These are phyloP conservation scores for Suillus bovinus DNA, from an alignment of 768 basidiomycete genomes.

Conservation along the genomic window DNA sequence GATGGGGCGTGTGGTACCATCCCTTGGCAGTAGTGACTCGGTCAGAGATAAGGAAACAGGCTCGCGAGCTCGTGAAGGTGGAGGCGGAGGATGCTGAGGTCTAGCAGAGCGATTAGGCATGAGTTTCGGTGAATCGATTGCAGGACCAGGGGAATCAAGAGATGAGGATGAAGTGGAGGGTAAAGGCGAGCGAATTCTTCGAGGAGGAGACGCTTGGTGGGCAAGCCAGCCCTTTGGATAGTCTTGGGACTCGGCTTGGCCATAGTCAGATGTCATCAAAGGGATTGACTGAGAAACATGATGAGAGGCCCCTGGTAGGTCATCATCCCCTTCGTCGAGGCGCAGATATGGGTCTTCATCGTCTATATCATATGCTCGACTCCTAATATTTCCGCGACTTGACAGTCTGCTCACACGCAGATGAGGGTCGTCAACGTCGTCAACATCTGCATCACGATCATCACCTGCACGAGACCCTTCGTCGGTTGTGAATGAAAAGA, in stretches of 20 bases:
- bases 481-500: slow-evolving; percentile 87
- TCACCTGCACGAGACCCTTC: slow-evolving; percentile 55
- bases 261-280: slow-evolving; percentile 36
- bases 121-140: slow-evolving; percentile 6
- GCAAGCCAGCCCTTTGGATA: slow-evolving; percentile 66
- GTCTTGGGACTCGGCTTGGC: slow-evolving; percentile 40
- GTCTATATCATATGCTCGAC: slow-evolving; percentile 41
- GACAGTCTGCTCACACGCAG: slow-evolving; percentile 45
- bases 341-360: slow-evolving; percentile 79
- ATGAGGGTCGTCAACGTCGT: slow-evolving; percentile 80
- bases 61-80: slow-evolving; percentile 45
- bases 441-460: slow-evolving; percentile 51
- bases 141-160: slow-evolving; percentile 25
- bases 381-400: slow-evolving; percentile 28
- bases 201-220: slow-evolving; percentile 68
- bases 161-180: slow-evolving; percentile 37
- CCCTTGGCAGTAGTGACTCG: slow-evolving; percentile 75
- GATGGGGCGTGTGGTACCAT: slow-evolving; percentile 60
- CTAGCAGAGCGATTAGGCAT: slow-evolving; percentile 34
- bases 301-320: slow-evolving; percentile 37
- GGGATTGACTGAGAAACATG: slow-evolving; percentile 38
- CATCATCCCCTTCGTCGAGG: slow-evolving; percentile 72
- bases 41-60: slow-evolving; percentile 64
- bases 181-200: slow-evolving; percentile 41
- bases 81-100: slow-evolving; percentile 35